A percentile compares a stretch with the other conserved stretches of the same genome.
Conservation (phyloP, 306 rosid species). For the Inga leiocalycina region DNA sequence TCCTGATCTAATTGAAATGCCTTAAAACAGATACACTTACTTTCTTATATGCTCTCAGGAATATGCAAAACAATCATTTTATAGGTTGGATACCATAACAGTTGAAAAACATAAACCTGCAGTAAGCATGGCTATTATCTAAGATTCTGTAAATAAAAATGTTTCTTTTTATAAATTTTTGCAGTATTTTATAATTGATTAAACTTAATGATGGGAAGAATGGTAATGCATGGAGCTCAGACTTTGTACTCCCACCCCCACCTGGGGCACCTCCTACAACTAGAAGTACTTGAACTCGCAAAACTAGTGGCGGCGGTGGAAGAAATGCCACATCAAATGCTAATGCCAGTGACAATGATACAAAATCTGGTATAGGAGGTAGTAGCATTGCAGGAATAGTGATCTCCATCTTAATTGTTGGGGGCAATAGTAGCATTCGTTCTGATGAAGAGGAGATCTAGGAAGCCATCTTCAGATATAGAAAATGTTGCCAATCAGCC, state of each 20-base stretch:
- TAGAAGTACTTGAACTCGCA: slow-evolving; percentile 53
- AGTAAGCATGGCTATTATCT: slow-evolving; percentile 57
- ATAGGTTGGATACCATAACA: slow-evolving; percentile 88
- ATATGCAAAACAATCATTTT: slow-evolving; percentile 81
- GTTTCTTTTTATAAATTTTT: slow-evolving; percentile 30
- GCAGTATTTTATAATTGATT: slow-evolving; percentile 30
- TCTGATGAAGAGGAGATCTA: slow-evolving; percentile 73
- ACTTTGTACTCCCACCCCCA: slow-evolving; percentile 94
- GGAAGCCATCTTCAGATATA: slow-evolving; percentile 63
- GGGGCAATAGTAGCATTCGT: slow-evolving; percentile 75
- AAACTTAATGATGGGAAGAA: slow-evolving; percentile 55
- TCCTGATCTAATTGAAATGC: slow-evolving; percentile 30
- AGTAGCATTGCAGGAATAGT: slow-evolving; percentile 88
- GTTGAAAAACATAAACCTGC: slow-evolving; percentile 66
- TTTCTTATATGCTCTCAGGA: slow-evolving; percentile 59
- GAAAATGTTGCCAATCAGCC: slow-evolving; percentile 70
- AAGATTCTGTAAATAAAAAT: slow-evolving; percentile 21
- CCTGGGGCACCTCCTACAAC: slow-evolving; percentile 72
- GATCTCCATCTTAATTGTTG: slow-evolving; percentile 67
- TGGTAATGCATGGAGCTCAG: slow-evolving; percentile 82
- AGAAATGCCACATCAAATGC: slow-evolving; percentile 43
- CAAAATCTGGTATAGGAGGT: slow-evolving; percentile 76
- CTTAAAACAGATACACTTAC: slow-evolving; percentile 28
- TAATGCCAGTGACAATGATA: slow-evolving; percentile 43
- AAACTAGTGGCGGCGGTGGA: slow-evolving; percentile 51